Base-by-base conservation (phyloP, 192 early-diverging fungal genomes). In the Oehlia diaphana region DNA sequence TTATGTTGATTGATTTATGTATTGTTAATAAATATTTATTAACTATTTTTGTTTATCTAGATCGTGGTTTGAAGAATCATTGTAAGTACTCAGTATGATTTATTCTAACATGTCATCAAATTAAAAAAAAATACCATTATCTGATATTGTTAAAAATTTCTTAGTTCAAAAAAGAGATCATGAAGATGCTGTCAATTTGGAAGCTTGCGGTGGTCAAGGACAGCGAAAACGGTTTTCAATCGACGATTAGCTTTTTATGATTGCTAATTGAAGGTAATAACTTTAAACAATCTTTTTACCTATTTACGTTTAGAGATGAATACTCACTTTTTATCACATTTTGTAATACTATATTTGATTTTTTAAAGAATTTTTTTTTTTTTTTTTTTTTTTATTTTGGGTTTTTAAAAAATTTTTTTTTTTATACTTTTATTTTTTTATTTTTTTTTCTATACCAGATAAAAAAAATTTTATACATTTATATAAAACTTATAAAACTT, bases 151-250 rank as follows among this genome's bases (percentile, higher is more conserved):
- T 39, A 70, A 39, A 47, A n/a, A 58, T 16, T 31, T 72, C 7
- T 49, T 53, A 72, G 71, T 72, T 49, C 47, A 72, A 70, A 70
- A n/a, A 53, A 58, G 47, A 28, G 12, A 72, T 50, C 12, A 50
- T 50, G 47, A 23, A 7, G 71, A 19, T 53, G 23, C 44, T 10
- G 23, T 47, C 26, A 49, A 72, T 49, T 37, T 49, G 12, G 71
- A 72, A 50, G 2, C 67, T 12, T 47, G 44, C 8, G 47, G 44
- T 14, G 26, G 64, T 23, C 23, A 28, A 28, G 23, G 28, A 65
- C 64, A 65, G 9, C 42, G 23, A 72, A 49, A 10, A 50, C 42
- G 71, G 13, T 72, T 72, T 72, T 28, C 71, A 53, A 72, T 72
- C 53, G 71, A 72, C 53, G 71, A 53, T 53, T 72, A 72, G 31